Base-by-base conservation (phyloP, 331 rosid species). In the Malus hybrid region DNA sequence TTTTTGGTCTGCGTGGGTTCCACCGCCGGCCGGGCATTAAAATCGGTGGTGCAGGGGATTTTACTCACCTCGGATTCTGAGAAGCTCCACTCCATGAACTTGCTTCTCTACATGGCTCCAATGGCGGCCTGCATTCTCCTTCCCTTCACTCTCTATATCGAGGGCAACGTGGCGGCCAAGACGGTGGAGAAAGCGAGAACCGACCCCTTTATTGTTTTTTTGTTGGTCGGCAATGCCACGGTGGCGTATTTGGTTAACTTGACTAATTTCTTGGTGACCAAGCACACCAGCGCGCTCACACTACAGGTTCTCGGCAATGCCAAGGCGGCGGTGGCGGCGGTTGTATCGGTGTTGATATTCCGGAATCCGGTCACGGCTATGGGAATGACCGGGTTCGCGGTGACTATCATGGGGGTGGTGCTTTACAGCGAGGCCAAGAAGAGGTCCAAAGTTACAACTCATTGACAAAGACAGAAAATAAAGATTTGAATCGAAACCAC, bases 341-440 rank as follows among this genome's bases (percentile, higher is more conserved):
- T 91, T 1, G 93, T 95, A 22, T 95, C 99, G 15, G 97, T 95
- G 67, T 52, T 95, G 85, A 95, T 92, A 24, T 92, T 95, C 69
- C 81, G 83, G 78, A 95, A 92, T 39, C 99, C 99, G 2, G 97
- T 95, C 7, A 92, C 96, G 13, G 86, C 73, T 5, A 90, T 95
- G 97, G 99, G 99, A 1, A 86, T 95, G 78, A 56, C 90, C 1
- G 99, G 99, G 24, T 94, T 94, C 61, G 97, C 78, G 1, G 86
- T 94, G n/a, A 94, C 99, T 1, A 74, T 92, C 10, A 89, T 92
- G 96, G 99, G 99, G 5, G 99, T 92, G 31, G 89, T 89, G 79
- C 96, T 94, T 22, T 94, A 94, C 81, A 94, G 99, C 59, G 97
- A 94, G 82, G 99, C 99, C 6, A 94, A 78, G 88, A 92, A 94